phyloP scores from a whole-genome alignment of 2,329 filamentous ascomycete genomes.

The Fusarium poae region DNA sequence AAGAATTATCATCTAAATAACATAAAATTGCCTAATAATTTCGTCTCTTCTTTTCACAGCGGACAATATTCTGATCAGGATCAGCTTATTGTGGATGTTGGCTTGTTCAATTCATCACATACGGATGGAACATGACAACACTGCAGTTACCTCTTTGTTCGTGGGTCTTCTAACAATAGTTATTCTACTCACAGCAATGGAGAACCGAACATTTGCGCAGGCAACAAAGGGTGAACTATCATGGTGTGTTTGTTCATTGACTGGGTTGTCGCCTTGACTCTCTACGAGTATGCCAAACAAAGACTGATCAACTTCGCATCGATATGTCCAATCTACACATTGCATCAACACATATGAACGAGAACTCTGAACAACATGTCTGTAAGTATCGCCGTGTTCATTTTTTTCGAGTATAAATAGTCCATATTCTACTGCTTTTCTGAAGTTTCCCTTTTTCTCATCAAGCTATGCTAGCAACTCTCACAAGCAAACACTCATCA shows the following conservation, averaged over 20 bases:
- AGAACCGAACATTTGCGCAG: background rate
- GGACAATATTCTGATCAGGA: background rate
- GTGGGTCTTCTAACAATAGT: background rate
- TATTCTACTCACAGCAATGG: background rate
- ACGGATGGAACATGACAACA: no score
- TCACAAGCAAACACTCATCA: background rate
- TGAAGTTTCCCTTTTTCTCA: background rate
- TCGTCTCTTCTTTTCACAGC: background rate
- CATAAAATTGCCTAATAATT: background rate
- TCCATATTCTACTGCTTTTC: background rate
- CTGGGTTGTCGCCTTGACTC: background rate
- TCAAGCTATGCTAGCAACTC: background rate
- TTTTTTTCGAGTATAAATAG: background rate
- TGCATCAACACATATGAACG: background rate
- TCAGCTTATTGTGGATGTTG: background rate
- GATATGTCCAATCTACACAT: background rate
- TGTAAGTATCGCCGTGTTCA: background rate
- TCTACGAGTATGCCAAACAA: background rate
- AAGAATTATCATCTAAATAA: background rate
- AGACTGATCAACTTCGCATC: background rate
- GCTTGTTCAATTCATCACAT: fast-evolving
- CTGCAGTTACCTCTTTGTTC: background rate
- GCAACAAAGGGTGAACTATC: background rate
- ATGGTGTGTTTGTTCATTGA: background rate
- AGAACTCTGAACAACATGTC: background rate